Evolutionary conservation across 2,329 filamentous ascomycete species (phyloP), one percentile per base, ranked within the genome.

Genomic region (Raffaelea deltoideospora): DNA sequence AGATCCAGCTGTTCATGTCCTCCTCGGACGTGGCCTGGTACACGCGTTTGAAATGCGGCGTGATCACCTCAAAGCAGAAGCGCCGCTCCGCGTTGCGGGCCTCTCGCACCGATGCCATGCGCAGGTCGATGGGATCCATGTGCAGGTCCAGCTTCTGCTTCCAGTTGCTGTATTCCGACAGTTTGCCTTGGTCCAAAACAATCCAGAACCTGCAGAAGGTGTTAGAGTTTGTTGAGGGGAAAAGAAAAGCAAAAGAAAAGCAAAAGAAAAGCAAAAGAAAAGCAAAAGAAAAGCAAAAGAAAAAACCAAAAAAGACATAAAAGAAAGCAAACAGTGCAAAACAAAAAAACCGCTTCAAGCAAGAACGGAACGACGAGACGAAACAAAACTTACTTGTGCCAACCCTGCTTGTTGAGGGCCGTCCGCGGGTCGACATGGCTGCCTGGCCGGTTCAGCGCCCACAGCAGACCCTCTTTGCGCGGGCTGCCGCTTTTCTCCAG

Each of bases 81-180:
- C 90, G 76, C 20, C 90, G 74, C 50, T 98, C 92, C 2, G 87
- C 84, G 54, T 92, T 94, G 19, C 90, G 78, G 29, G 92, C 88
- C 60, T 98, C 90, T 39, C 90, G 76, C 14, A 98, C 92, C 14
- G 90, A 96, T 10, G 90, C 90, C 76, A 96, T 90, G 26, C 90
- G 81, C 32, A 98, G 65, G 55, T 98, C 92, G 45, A 98, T 96
- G 0, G 90, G 90, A 2, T 96, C 90, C 76, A 94, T 96, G 54
- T 98, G 92, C 20, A 96, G 65, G 56, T 98, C 90, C 19, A 98
- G 71, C 54, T 76, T 88, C 54, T 98, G 85, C 59, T 98, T 98
- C 90, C 90, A 98, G 55, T 98, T 96, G 54, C 87, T 94, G 58
- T 98, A 98, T 53, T 98, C 90, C 2, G 88, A 95, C 14, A 98